A percentile compares a stretch with the other conserved stretches of the same genome.
These are phyloP conservation scores for Ganoderma leucocontextum DNA, from an alignment of 1,284 basidiomycete species.

Conservation along the genomic window DNA sequence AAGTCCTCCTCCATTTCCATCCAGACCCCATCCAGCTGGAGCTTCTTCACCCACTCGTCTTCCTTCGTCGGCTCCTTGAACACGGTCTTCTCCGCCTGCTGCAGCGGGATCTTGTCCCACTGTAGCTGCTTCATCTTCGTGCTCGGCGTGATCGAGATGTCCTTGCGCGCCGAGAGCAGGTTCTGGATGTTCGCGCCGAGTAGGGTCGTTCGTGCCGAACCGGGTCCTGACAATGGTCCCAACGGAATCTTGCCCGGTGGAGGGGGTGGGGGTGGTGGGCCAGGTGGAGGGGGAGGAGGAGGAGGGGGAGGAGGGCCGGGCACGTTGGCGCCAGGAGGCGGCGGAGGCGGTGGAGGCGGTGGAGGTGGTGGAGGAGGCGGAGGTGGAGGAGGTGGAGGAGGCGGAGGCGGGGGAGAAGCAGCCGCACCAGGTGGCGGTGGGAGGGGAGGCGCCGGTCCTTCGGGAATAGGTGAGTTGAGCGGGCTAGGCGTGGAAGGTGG, in stretches of 20 bases:
- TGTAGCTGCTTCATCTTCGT: constrained; percentile 98
- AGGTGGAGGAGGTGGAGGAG: constrained; percentile 49
- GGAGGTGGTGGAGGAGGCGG: constrained; percentile 49
- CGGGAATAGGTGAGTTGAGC: constrained; percentile 41
- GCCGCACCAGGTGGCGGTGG: constrained; percentile 44
- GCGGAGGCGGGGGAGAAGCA: constrained; percentile 43
- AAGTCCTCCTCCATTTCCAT: constrained; percentile 98
- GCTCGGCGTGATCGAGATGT: constrained; percentile 84
- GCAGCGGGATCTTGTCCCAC: constrained; percentile 96
- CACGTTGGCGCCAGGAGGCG: constrained; percentile 17
- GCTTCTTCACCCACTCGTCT: constrained; percentile 78
- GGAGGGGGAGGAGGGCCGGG: constrained; percentile 42
- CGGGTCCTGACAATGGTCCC: constrained; percentile 55
- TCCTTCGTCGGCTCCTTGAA: constrained; percentile 84
- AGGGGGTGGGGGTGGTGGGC: constrained; percentile 45
- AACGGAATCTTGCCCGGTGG: constrained; percentile 50
- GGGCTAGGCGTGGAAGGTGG: constrained; percentile 45
- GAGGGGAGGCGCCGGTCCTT: constrained; percentile 42
- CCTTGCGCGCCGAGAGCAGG: constrained; percentile 77
- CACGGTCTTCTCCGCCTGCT: constrained; percentile 84
- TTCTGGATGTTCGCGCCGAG: constrained; percentile 65
- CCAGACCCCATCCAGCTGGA: constrained; percentile 90
- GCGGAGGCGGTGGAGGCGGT: constrained; percentile 38
- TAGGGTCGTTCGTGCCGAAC: constrained; percentile 66
- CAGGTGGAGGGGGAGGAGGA: constrained; percentile 45